A percentile compares a stretch with the other conserved stretches of the same genome.
Conservation (phyloP, 192 early-diverging fungal genomes). For the Diversispora eburnea region DNA sequence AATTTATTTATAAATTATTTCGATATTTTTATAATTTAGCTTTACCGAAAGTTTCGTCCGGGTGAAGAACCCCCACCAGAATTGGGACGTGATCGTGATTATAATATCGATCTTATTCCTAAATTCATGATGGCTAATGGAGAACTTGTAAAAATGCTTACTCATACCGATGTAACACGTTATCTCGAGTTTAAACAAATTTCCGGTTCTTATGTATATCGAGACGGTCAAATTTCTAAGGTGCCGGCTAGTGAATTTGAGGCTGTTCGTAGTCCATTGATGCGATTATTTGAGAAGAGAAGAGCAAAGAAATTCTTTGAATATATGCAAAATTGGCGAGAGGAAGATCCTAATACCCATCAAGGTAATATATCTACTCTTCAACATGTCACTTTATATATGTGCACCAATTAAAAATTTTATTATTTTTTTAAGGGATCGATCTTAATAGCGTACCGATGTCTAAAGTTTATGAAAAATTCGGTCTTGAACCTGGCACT, state of each 20-base stretch:
- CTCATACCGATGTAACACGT: conserved; percentile 96
- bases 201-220: conserved; percentile 87
- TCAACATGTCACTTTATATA: neutral
- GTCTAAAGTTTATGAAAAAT: conserved; percentile 83
- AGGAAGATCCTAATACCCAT: conserved; percentile 78
- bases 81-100: conserved; percentile 81
- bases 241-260: conserved; percentile 90
- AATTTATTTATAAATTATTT: neutral
- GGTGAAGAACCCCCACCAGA: conserved; percentile 45
- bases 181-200: conserved; percentile 98
- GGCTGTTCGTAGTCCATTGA: conserved; percentile 77
- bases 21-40: conserved; percentile 37
- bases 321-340: conserved; percentile 88
- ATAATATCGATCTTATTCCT: conserved; percentile 96
- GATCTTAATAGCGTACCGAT: conserved; percentile 75
- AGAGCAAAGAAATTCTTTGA: conserved; percentile 93
- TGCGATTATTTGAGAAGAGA: conserved; percentile 94
- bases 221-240: conserved; percentile 88
- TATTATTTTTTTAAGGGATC: conserved; percentile 45
- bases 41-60: conserved; percentile 69
- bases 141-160: conserved; percentile 94
- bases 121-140: conserved; percentile 99
- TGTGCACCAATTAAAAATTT: no score
- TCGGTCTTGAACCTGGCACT: conserved; percentile 88
- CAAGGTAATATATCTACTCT: conserved; percentile 37